Conservation (phyloP, 306 rosid species). For the Alnus glutinosa region DNA sequence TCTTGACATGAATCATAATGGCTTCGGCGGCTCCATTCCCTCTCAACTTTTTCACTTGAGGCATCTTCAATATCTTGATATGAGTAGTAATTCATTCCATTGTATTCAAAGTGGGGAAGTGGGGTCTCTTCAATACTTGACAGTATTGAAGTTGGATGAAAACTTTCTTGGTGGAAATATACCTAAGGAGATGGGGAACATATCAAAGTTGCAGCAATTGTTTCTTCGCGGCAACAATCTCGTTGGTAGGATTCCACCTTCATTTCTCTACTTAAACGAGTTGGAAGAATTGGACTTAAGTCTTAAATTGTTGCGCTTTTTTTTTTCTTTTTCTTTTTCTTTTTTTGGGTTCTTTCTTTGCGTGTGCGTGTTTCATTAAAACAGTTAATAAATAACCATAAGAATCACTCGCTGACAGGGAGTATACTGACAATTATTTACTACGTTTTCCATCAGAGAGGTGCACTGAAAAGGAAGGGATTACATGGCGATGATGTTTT, state of each 20-base stretch:
- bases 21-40: slow-evolving; percentile 20
- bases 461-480: no score
- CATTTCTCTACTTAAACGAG: slow-evolving; percentile 6
- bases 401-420: no score
- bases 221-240: slow-evolving; percentile 12
- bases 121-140: slow-evolving; percentile 16
- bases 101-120: slow-evolving; percentile 18
- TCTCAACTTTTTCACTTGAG: slow-evolving; percentile 16
- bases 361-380: no score
- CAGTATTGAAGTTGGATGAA: slow-evolving; percentile 21
- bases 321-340: no score
- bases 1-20: slow-evolving; percentile 27
- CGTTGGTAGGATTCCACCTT: slow-evolving; percentile 14
- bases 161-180: slow-evolving; percentile 22
- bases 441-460: no score
- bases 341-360: no score
- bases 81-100: slow-evolving; percentile 22
- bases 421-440: no score
- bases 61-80: slow-evolving; percentile 22
- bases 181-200: slow-evolving; percentile 22
- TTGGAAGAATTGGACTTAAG: slow-evolving; percentile 15
- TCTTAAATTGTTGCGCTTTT: no score
- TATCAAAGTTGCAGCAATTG: slow-evolving; percentile 21
- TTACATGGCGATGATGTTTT: no score
- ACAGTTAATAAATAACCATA: no score